phyloP scores from a whole-genome alignment of 257 asterid species.

The Capsicum chinense region DNA sequence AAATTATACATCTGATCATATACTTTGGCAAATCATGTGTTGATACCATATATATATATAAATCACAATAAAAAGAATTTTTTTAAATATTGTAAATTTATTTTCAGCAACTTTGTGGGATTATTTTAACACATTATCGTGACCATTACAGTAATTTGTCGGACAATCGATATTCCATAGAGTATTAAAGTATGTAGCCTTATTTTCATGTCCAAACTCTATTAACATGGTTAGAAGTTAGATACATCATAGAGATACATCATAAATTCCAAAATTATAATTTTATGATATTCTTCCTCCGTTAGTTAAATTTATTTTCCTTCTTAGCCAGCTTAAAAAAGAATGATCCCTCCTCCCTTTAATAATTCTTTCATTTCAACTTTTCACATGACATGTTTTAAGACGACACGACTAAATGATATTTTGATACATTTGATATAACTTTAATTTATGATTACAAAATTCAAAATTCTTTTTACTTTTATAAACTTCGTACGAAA shows the following conservation, averaged over 20 bases:
- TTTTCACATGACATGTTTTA: too few species aligned
- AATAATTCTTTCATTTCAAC: too few species aligned
- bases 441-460: too few species aligned
- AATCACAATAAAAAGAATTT: neutral
- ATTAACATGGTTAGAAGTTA: neutral
- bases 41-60: neutral
- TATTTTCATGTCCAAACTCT: neutral
- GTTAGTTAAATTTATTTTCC: too few species aligned
- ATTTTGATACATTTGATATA: too few species aligned
- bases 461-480: too few species aligned
- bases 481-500: too few species aligned
- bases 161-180: neutral
- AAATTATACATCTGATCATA: neutral
- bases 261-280: neutral
- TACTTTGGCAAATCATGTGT: neutral
- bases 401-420: too few species aligned
- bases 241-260: neutral
- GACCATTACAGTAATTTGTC: neutral
- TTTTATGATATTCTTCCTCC: neutral
- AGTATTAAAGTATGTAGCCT: neutral
- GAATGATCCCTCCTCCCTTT: too few species aligned
- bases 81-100: neutral
- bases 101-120: neutral
- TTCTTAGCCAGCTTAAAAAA: too few species aligned
- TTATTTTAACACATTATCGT: neutral